phyloP scores from a whole-genome alignment of 805 yeast genomes.

The Yamadazyma laniorum region DNA sequence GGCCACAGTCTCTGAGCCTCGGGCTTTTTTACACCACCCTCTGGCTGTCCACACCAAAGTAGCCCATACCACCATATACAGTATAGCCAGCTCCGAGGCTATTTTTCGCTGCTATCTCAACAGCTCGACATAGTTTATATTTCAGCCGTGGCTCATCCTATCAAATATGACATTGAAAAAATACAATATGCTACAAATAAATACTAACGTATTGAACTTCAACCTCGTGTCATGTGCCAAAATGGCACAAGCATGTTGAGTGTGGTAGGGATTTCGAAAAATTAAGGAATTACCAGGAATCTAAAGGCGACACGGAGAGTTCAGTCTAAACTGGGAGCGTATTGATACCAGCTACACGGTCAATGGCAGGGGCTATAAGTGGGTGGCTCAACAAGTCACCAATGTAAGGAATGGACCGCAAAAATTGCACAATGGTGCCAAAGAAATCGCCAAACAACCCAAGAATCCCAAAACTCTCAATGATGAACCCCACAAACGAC shows the following conservation, averaged over 20 bases:
- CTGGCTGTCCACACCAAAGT: too few species aligned
- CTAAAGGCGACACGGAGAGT: too few species aligned
- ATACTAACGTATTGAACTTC: conserved; percentile 1
- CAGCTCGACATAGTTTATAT: too few species aligned
- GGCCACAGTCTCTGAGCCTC: too few species aligned
- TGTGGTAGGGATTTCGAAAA: too few species aligned
- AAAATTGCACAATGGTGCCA: conserved; percentile 80
- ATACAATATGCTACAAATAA: neutral
- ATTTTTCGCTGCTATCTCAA: too few species aligned
- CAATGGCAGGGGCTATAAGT: conserved; percentile 65
- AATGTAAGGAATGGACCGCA: conserved; percentile 82
- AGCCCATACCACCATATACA: too few species aligned
- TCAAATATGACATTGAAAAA: too few species aligned
- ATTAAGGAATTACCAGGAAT: too few species aligned
- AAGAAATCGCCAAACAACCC: conserved; percentile 92
- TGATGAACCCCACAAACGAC: conserved; percentile 79
- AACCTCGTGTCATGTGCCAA: neutral
- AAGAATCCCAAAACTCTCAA: conserved; percentile 87
- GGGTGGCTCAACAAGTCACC: conserved; percentile 87
- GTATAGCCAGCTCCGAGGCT: too few species aligned
- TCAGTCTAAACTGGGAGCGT: conserved; percentile 35
- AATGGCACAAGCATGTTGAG: conserved; percentile 2
- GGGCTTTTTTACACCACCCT: too few species aligned
- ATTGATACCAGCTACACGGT: conserved; percentile 42
- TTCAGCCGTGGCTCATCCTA: too few species aligned